Base-by-base conservation (phyloP, 441 rosid species). In the Theobroma grandiflorum region DNA sequence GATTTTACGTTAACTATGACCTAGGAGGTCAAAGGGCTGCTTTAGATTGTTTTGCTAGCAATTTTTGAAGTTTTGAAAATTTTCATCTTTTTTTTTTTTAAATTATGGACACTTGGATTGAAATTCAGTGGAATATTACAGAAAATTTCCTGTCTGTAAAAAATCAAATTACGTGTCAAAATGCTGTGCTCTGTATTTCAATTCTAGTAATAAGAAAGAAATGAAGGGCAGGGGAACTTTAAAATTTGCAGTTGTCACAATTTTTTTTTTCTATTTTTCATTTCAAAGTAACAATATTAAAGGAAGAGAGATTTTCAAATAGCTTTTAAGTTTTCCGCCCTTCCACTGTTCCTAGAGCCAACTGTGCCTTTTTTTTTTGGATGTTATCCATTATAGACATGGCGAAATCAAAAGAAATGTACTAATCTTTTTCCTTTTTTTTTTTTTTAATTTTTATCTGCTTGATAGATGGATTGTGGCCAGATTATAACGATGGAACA, bases 401-500 rank as follows among this genome's bases (percentile, higher is more conserved):
- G 47, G 57, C 64, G 53, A 80, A 22, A 45, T 47, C 22, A n/a
- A 31, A 70, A 67, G 42, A 45, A 50, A 57, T 58, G 35, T 53
- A 62, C 72, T 92, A 26, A 83, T 78, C 3, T 67, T 68, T 66
- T 53, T 76, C 7, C 42, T 72, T 2, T 69, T 35, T n/a, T 76
- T 61, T 74, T 83, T 62, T 1, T 35, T 20, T 50, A n/a, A n/a
- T n/a, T 72, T 72, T 55, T 26, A 11, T 72, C n/a, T 72, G n/a
- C 11, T 73, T 73, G 57, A 81, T 84, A 95, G 99, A 95, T 91
- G 99, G 98, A 62, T 45, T 94, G 37, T 96, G 99, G 98, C 96
- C 98, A 67, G 95, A 96, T 81, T 96, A 96, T 82, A 94, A 94
- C 75, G 98, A 96, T 78, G 99, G 97, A 80, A 89, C 91, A 26